Evolutionary conservation across 2,329 filamentous ascomycete genomes (phyloP), one percentile per base, ranked within the genome.

Genomic region (Sarocladium strictum): DNA sequence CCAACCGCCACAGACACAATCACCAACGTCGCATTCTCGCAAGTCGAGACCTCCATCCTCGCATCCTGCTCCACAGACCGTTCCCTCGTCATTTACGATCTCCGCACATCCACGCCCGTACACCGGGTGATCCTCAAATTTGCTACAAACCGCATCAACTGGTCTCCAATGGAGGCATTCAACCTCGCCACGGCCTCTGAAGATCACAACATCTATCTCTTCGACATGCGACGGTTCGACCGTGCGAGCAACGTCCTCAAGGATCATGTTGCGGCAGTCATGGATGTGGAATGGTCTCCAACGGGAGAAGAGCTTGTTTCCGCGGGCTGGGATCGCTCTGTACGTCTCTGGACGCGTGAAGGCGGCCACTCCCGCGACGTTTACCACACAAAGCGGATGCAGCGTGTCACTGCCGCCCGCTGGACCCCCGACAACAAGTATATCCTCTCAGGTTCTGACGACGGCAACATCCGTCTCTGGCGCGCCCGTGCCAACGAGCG

Each of bases 371-470:
- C 89, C 14, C 81, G 92, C 62, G 94, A 99, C 66, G 85, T 97
- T 50, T 99, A 97, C 72, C 92, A 97, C 75, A 97, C 94, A 17
- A 96, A 97, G 73, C 85, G 94, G 59, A 97, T 97, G 93, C 93
- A 97, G 75, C 83, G 93, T 62, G 91, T 97, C 55, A 95, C 95
- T 74, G 86, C 87, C 10, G 85, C 85, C 49, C 83, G 82, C 58
- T 97, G 89, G 79, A 94, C 91, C 0, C 89, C 91, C 5, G 94
- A 99, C 69, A 86, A 87, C 60, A 89, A 89, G 63, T 99, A 96
- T 68, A 74, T 99, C 21, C 80, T 99, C 47, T 91, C 88, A 4
- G 94, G 93, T 41, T 94, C 88, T 14, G 94, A 97, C 67, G 94
- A 97, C 67, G 94, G 94, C 59, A 96, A 97, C 67, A 80, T 78